phyloP scores from a whole-genome alignment of 257 asterid genomes.

The Nicotiana attenuata region DNA sequence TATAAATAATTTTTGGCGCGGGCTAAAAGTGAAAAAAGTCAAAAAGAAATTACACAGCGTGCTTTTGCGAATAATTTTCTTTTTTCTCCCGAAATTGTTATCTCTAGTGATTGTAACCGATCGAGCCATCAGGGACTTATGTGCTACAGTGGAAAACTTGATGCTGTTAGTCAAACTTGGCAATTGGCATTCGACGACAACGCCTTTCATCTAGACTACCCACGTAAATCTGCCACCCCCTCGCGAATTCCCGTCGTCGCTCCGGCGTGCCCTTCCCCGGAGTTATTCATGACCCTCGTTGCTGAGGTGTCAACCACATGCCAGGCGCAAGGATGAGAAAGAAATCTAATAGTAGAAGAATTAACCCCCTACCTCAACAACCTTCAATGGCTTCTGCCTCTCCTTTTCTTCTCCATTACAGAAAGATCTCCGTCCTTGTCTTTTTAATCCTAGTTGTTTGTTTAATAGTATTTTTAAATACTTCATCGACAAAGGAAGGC shows the following conservation, averaged over 20 bases:
- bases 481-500: constrained; percentile 27
- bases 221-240: neutral
- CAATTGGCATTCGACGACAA: neutral
- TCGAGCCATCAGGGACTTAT: neutral
- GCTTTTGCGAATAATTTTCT: too few species aligned
- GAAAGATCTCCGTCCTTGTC: constrained; percentile 26
- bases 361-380: constrained; percentile 20
- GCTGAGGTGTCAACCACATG: constrained; percentile 22
- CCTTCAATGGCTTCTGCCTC: constrained; percentile 28
- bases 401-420: constrained; percentile 25
- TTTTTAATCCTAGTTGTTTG: constrained; percentile 26
- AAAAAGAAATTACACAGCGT: too few species aligned
- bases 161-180: neutral
- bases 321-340: constrained; percentile 35
- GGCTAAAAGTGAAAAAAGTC: too few species aligned
- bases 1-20: too few species aligned
- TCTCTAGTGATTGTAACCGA: too few species aligned
- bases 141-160: neutral
- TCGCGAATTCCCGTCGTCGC: neutral
- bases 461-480: constrained; percentile 24
- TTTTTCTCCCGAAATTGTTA: too few species aligned
- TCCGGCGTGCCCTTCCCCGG: neutral
- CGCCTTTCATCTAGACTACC: neutral
- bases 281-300: neutral
- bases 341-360: constrained; percentile 26